These are phyloP conservation scores for Ophiostoma ips DNA, from an alignment of 2,329 filamentous ascomycete species.

Conservation along the genomic window DNA sequence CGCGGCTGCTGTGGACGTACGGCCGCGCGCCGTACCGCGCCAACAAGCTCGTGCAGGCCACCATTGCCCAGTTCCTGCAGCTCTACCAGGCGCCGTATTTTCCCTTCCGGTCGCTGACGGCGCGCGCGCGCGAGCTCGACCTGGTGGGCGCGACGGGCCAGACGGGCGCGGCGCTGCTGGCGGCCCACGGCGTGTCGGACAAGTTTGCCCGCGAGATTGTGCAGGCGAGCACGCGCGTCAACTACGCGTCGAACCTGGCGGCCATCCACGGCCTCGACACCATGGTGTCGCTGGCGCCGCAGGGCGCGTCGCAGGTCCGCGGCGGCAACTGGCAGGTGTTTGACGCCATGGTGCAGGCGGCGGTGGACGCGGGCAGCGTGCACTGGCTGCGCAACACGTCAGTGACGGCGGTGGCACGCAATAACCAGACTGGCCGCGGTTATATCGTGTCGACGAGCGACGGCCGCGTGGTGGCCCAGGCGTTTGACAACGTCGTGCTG, in stretches of 20 bases:
- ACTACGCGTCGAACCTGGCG: constrained; percentile 83
- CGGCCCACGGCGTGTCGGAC: constrained; percentile 49
- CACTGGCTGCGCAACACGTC: constrained; percentile 50
- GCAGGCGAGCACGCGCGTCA: constrained; percentile 82
- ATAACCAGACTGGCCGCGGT: constrained; percentile 15
- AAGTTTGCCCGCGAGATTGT: constrained; percentile 68
- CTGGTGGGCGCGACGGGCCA: constrained; percentile 51
- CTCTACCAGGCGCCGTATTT: constrained; percentile 75
- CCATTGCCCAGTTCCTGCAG: constrained; percentile 58
- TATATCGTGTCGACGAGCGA: constrained; percentile 31
- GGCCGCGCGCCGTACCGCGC: constrained; percentile 64
- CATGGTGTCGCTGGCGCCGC: constrained; percentile 82
- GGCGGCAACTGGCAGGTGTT: constrained; percentile 97
- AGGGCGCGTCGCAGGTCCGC: constrained; percentile 62
- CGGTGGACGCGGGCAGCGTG: constrained; percentile 54
- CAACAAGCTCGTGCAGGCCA: constrained; percentile 55
- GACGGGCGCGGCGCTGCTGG: constrained; percentile 52
- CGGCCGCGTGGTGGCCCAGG: constrained; percentile 30
- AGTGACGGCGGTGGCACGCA: constrained; percentile 29
- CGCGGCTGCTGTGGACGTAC: constrained; percentile 74
- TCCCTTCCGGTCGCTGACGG: constrained; percentile 65
- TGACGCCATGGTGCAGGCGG: constrained; percentile 56
- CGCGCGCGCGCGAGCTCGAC: constrained; percentile 52
- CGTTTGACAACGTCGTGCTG: constrained; percentile 59
- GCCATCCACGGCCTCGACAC: constrained; percentile 79